Evolutionary conservation across 116 monocot species (phyloP).

Genomic region (Zostera marina): DNA sequence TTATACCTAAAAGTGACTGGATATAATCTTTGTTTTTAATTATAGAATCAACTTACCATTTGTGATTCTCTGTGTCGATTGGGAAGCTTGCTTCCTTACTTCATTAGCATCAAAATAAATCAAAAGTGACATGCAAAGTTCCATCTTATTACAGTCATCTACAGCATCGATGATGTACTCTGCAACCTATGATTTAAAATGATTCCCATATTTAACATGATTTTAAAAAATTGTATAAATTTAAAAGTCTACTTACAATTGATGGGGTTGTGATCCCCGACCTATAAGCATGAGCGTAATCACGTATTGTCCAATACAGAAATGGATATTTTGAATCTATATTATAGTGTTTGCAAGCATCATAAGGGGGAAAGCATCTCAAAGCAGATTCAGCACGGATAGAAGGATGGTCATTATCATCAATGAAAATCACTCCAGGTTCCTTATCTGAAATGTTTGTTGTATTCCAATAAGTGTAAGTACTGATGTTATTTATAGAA

Average conservation of each 20-base stretch:
- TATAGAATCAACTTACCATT: slow-evolving; percentile 33
- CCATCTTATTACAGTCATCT: slow-evolving; percentile 43
- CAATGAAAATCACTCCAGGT: slow-evolving; percentile 28
- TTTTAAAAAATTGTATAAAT: background rate
- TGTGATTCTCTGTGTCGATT: slow-evolving; percentile 64
- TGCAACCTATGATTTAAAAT: slow-evolving; percentile 38
- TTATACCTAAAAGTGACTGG: background rate
- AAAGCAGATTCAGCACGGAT: slow-evolving; percentile 25
- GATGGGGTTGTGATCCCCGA: slow-evolving; percentile 68
- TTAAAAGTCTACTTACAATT: slow-evolving; percentile 30
- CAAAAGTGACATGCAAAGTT: slow-evolving; percentile 55
- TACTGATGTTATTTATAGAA: background rate
- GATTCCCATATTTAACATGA: slow-evolving; percentile 2
- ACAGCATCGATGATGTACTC: slow-evolving; percentile 67
- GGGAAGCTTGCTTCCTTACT: slow-evolving; percentile 74
- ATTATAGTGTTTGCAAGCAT: slow-evolving; percentile 24
- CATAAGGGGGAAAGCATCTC: slow-evolving; percentile 43
- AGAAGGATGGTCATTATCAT: slow-evolving; percentile 43
- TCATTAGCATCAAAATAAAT: slow-evolving; percentile 61
- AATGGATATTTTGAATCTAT: slow-evolving; percentile 22
- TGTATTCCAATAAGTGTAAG: background rate
- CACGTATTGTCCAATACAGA: slow-evolving; percentile 88
- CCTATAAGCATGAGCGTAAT: slow-evolving; percentile 88
- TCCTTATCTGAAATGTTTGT: slow-evolving; percentile 40
- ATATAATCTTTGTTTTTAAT: background rate